Conservation (phyloP, 129 eudicot species). For the Kitagawia praeruptora region DNA sequence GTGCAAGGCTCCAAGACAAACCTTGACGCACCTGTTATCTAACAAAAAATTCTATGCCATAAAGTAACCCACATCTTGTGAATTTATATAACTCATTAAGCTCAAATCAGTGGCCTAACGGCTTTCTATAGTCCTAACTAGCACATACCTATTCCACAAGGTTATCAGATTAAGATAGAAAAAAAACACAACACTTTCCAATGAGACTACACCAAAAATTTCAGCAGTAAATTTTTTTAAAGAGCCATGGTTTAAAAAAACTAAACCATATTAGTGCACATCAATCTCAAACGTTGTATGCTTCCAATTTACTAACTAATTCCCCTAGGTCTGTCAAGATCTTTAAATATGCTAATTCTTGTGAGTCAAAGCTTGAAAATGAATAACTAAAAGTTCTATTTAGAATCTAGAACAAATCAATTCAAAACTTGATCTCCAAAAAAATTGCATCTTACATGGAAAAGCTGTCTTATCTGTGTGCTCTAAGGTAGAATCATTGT, state of each 20-base stretch:
- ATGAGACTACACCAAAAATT: not conserved
- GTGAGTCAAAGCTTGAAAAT: not conserved
- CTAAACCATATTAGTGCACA: not conserved
- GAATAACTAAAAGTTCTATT: not conserved
- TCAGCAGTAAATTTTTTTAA: not conserved
- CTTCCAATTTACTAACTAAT: not conserved
- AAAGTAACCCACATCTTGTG: not conserved
- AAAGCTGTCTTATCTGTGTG: conserved; percentile 29
- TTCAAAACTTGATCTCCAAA: not conserved
- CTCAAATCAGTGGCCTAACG: not conserved
- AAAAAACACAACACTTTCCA: not conserved
- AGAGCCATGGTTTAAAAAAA: not conserved
- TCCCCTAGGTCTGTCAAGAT: not conserved
- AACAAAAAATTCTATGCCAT: not conserved
- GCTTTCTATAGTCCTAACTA: not conserved
- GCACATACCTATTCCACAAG: not conserved
- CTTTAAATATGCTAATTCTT: not conserved
- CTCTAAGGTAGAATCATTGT: conserved; percentile 33
- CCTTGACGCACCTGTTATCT: not conserved
- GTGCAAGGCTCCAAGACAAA: not conserved
- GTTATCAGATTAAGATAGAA: not conserved
- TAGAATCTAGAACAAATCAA: not conserved
- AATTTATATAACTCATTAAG: not conserved
- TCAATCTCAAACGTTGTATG: not conserved
- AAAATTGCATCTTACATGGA: conserved; percentile 39